A percentile compares a stretch with the other conserved stretches of the same genome.
These are phyloP conservation scores for Epichloe coenophiala DNA, from an alignment of 2,329 filamentous ascomycete genomes.

Conservation along the genomic window DNA sequence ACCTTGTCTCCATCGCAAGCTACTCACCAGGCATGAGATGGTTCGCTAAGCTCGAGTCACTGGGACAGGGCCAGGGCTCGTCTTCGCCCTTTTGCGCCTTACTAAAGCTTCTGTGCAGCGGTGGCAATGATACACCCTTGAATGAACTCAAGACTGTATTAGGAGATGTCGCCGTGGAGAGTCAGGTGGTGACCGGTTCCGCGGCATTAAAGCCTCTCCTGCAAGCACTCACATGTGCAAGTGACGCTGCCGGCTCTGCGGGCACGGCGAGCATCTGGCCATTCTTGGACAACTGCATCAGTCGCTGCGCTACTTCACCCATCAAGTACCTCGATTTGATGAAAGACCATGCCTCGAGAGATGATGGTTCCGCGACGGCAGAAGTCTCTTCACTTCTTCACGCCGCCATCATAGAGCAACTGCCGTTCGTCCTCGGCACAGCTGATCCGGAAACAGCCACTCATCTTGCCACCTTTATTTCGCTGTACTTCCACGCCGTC, in stretches of 20 bases:
- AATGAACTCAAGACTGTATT: slow-evolving; percentile 42
- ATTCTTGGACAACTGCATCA: slow-evolving; percentile 74
- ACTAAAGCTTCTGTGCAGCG: slow-evolving; percentile 32
- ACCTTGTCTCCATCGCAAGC: slow-evolving; percentile 66
- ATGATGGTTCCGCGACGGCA: slow-evolving; percentile 12
- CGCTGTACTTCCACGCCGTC: slow-evolving; percentile 40
- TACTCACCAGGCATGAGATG: slow-evolving; percentile 77
- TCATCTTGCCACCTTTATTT: slow-evolving; percentile 44
- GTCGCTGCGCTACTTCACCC: slow-evolving; percentile 58
- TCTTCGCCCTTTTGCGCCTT: slow-evolving; percentile 61
- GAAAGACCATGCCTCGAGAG: slow-evolving; percentile 28
- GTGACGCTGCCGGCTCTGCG: slow-evolving; percentile 8
- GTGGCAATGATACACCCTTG: slow-evolving; percentile 16
- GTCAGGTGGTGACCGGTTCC: slow-evolving; percentile 47
- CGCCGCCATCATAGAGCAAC: slow-evolving; percentile 62
- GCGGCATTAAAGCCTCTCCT: slow-evolving; percentile 35
- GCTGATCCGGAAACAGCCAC: slow-evolving; percentile 28
- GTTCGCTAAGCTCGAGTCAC: slow-evolving; percentile 62
- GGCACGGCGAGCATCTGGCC: slow-evolving; percentile 38
- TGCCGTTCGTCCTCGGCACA: slow-evolving; percentile 51
- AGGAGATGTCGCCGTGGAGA: slow-evolving; percentile 46
- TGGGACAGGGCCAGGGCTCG: slow-evolving; percentile 26
- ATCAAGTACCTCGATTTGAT: slow-evolving; percentile 72
- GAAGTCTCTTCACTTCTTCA: slow-evolving; percentile 45
- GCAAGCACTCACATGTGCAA: slow-evolving; percentile 15